Conservation (phyloP, 1,139 yeast species). For the Protomyces inouyei region DNA sequence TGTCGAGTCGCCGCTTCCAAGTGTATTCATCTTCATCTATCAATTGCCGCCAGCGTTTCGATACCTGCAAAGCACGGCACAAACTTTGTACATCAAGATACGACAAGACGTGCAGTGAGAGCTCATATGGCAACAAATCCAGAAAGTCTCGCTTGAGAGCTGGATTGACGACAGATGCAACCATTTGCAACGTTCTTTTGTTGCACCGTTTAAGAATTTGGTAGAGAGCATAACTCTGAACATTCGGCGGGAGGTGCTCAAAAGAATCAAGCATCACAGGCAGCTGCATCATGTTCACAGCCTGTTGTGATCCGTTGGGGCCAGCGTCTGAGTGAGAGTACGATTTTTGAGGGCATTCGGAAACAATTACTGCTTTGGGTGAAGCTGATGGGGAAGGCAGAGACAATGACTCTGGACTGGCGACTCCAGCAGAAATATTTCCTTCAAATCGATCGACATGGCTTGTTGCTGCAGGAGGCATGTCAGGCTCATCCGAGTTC, state of each 20-base stretch:
- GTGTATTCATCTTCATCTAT: conserved; percentile 52
- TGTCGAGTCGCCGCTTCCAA: conserved; percentile 41
- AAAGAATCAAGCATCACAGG: conserved; percentile 39
- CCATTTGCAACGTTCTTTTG: conserved; percentile 63
- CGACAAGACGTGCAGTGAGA: conserved; percentile 63
- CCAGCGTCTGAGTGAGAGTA: background rate
- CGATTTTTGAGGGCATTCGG: conserved; percentile 25
- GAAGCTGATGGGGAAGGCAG: conserved; percentile 38
- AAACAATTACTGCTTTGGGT: conserved; percentile 32
- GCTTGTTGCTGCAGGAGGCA: background rate
- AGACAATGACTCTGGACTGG: conserved; percentile 31
- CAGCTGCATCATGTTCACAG: conserved; percentile 33
- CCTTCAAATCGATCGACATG: background rate
- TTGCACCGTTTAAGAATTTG: conserved; percentile 60
- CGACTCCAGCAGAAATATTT: background rate
- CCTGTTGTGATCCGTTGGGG: background rate
- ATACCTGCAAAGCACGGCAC: conserved; percentile 59
- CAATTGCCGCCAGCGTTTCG: conserved; percentile 61
- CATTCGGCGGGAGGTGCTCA: conserved; percentile 38
- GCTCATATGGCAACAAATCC: conserved; percentile 66
- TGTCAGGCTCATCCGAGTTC: background rate
- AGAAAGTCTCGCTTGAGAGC: conserved; percentile 71
- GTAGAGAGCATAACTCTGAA: conserved; percentile 44
- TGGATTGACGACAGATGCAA: conserved; percentile 55
- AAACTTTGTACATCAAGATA: conserved; percentile 63